Evolutionary conservation across 2,329 filamentous ascomycete genomes (phyloP).

Genomic region (Chaetomiaceae sp.): DNA sequence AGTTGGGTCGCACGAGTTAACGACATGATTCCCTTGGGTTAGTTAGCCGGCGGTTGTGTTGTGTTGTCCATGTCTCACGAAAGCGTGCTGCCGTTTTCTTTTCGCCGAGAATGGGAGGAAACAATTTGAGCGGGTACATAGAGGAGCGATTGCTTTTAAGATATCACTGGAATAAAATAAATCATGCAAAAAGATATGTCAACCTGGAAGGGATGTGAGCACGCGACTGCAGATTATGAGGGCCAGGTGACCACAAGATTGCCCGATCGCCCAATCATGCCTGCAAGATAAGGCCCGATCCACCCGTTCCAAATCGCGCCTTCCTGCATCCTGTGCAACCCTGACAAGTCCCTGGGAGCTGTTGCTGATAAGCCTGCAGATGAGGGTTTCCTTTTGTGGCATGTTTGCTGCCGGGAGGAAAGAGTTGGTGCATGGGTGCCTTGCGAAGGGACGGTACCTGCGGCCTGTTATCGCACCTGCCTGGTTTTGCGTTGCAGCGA

Average conservation of each 20-base stretch:
- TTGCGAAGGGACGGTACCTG: no score
- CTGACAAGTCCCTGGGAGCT: background rate
- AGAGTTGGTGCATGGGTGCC: background rate
- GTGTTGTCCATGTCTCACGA: background rate
- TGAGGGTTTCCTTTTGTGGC: no score
- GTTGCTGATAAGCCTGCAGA: background rate
- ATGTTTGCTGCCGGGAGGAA: background rate
- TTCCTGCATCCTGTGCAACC: background rate
- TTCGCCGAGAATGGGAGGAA: background rate
- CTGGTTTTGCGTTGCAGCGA: no score
- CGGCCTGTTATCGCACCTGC: no score
- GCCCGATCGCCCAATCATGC: slow-evolving; percentile 1
- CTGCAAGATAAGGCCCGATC: slow-evolving; percentile 3
- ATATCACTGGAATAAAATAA: slow-evolving; percentile 6
- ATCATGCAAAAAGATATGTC: background rate
- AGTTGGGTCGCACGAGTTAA: slow-evolving; percentile 17
- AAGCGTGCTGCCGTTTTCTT: background rate
- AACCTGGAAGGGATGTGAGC: no score
- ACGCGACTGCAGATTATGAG: background rate
- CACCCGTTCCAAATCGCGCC: no score
- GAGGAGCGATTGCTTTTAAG: slow-evolving; percentile 2
- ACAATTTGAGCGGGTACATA: background rate
- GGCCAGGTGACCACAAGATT: slow-evolving; percentile 1
- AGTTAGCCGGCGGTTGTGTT: slow-evolving; percentile 3
- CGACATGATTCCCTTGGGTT: slow-evolving; percentile 15